Conservation (phyloP, 768 basidiomycete species). For the Pisolithus tinctorius region DNA sequence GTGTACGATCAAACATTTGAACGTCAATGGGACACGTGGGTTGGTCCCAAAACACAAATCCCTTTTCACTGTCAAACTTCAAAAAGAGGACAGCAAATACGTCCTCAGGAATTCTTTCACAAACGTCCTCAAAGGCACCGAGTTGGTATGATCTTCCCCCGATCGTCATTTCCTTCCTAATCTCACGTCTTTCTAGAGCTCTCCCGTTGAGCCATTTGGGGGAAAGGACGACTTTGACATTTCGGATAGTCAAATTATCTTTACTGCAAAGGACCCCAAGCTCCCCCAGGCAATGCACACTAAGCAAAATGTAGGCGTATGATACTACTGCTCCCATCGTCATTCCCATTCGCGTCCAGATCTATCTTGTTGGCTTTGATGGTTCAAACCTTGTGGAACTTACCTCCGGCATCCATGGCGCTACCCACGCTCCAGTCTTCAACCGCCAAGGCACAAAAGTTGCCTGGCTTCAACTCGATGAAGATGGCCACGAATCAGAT, state of each 20-base stretch:
- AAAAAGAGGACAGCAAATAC: slow-evolving; percentile 44
- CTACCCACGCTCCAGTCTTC: slow-evolving; percentile 68
- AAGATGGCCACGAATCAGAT: slow-evolving; percentile 89
- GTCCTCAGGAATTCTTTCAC: slow-evolving; percentile 43
- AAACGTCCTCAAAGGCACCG: slow-evolving; percentile 60
- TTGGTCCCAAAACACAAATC: slow-evolving; percentile 62
- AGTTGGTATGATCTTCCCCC: slow-evolving; percentile 46
- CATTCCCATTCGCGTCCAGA: slow-evolving; percentile 31
- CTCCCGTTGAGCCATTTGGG: slow-evolving; percentile 85
- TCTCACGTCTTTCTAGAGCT: slow-evolving; percentile 35
- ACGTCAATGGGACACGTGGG: slow-evolving; percentile 80
- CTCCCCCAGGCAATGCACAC: slow-evolving; percentile 82
- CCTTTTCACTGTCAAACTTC: slow-evolving; percentile 63
- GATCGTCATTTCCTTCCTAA: neutral
- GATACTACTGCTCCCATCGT: neutral
- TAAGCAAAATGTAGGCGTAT: slow-evolving; percentile 62
- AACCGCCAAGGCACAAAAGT: slow-evolving; percentile 59
- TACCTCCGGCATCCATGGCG: slow-evolving; percentile 82
- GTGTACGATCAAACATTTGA: slow-evolving; percentile 66
- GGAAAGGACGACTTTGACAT: slow-evolving; percentile 76
- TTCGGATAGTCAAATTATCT: slow-evolving; percentile 60
- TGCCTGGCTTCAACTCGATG: slow-evolving; percentile 82
- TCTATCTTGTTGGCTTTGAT: slow-evolving; percentile 61
- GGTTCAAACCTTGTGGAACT: slow-evolving; percentile 55
- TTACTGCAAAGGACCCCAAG: slow-evolving; percentile 80